phyloP scores from a whole-genome alignment of 2,329 filamentous ascomycete species.

The Tolypocladium tropicale region DNA sequence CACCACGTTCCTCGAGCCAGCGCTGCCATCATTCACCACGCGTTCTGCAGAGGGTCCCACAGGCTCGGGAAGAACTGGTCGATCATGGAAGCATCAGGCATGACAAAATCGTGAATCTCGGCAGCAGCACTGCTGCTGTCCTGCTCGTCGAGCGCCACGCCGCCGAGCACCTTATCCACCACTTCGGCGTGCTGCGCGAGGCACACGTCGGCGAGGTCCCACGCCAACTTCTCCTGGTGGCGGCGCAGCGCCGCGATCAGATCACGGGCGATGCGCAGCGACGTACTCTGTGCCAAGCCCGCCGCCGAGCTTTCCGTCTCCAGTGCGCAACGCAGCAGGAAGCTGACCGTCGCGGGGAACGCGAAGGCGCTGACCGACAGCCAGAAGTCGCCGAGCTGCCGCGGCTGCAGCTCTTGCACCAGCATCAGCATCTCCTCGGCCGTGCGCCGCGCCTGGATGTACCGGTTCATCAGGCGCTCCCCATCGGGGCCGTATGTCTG shows the following conservation, averaged over 20 bases:
- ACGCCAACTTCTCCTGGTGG: constrained; percentile 27
- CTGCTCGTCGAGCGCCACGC: constrained; percentile 13
- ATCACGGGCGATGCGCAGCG: constrained; percentile 31
- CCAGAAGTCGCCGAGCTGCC: constrained; percentile 39
- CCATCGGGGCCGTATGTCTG: constrained; percentile 11
- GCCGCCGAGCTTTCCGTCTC: constrained; percentile 27
- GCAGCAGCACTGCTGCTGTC: constrained; percentile 6
- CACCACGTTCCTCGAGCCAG: too few relatives aligned
- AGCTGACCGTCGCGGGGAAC: constrained; percentile 38
- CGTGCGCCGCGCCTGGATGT: constrained; percentile 30
- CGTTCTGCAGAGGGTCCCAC: constrained; percentile 25
- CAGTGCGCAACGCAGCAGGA: constrained; percentile 37
- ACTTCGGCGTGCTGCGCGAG: constrained; percentile 35
- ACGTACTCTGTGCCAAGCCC: constrained; percentile 24
- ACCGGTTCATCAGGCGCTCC: constrained; percentile 16
- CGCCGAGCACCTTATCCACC: constrained; percentile 30
- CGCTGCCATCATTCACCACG: constrained; percentile 11
- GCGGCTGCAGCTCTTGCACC: constrained; percentile 31
- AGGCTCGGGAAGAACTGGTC: constrained; percentile 23
- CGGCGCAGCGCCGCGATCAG: constrained; percentile 27
- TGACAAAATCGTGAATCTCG: constrained; percentile 15
- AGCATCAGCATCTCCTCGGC: constrained; percentile 39
- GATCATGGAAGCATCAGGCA: constrained; percentile 21
- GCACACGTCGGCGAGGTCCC: constrained; percentile 42
- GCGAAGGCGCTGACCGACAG: constrained; percentile 35